Conservation (phyloP, 306 rosid genomes). For the Acacia confusa region DNA sequence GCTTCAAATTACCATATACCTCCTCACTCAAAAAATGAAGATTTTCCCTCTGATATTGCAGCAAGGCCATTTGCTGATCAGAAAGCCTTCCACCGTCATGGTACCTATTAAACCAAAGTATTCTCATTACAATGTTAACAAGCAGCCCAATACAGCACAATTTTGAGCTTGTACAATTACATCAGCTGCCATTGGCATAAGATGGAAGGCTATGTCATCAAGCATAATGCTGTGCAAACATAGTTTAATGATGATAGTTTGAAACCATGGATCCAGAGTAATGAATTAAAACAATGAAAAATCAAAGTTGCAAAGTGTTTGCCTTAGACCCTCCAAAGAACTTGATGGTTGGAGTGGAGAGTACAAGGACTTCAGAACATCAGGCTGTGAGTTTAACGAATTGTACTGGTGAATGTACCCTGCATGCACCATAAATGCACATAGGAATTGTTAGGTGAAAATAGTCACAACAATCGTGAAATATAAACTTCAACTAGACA, state of each 20-base stretch:
- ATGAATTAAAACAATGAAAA: constrained; percentile 32
- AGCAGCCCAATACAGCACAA: constrained; percentile 8
- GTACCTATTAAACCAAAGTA: constrained; percentile 60
- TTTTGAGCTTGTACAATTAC: constrained; percentile 23
- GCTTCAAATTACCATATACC: constrained; percentile 50
- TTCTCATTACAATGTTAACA: constrained; percentile 25
- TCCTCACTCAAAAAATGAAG: constrained; percentile 98
- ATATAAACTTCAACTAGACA: neutral
- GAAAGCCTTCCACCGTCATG: constrained; percentile 89
- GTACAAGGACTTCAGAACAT: constrained; percentile 89
- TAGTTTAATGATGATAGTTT: constrained; percentile 9
- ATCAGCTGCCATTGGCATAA: neutral
- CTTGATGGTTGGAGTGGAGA: constrained; percentile 97
- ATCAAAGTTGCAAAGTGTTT: constrained; percentile 33
- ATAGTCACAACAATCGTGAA: constrained; percentile 3
- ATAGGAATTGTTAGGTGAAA: constrained; percentile 25
- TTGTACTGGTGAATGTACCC: constrained; percentile 91
- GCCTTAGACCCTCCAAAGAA: constrained; percentile 98
- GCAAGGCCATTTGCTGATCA: constrained; percentile 99
- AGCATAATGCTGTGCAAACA: constrained; percentile 19
- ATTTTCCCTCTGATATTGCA: constrained; percentile 98
- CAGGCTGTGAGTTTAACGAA: constrained; percentile 94
- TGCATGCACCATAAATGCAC: constrained; percentile 41
- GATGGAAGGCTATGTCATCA: neutral
- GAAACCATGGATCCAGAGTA: constrained; percentile 9